Percentiles rank a stretch among this genome's conserved stretches.
Evolutionary conservation across 2,329 filamentous ascomycete genomes (phyloP).

Genomic region (Aspergillus sergii): DNA sequence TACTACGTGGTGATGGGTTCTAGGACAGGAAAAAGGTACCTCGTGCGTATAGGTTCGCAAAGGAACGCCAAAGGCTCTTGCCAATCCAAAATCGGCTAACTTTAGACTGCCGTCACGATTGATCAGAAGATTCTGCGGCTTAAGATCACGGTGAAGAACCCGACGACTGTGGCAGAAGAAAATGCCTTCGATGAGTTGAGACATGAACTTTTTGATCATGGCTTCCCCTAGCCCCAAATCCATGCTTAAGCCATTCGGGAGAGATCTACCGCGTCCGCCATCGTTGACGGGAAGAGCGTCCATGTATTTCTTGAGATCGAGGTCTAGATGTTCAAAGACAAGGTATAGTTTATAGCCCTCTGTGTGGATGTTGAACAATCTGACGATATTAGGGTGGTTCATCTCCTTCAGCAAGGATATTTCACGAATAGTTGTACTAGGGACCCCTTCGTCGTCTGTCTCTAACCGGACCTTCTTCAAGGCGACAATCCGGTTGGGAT

Average conservation of each 20-base stretch:
- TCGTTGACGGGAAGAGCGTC: slow-evolving; percentile 82
- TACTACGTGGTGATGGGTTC: not conserved
- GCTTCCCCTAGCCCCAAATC: slow-evolving; percentile 72
- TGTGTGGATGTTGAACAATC: slow-evolving; percentile 87
- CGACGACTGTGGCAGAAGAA: slow-evolving; percentile 88
- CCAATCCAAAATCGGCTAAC: slow-evolving; percentile 86
- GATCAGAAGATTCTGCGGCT: slow-evolving; percentile 89
- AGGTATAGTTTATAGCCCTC: slow-evolving; percentile 95
- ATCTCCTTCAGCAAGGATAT: slow-evolving; percentile 94
- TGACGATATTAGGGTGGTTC: slow-evolving; percentile 87
- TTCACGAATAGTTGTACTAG: slow-evolving; percentile 89
- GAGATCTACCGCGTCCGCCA: slow-evolving; percentile 79
- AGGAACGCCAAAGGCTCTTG: slow-evolving; percentile 87
- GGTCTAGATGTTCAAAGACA: slow-evolving; percentile 87
- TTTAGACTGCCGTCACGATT: slow-evolving; percentile 86
- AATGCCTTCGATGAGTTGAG: slow-evolving; percentile 80
- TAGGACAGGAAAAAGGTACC: slow-evolving; percentile 40
- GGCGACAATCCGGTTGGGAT: slow-evolving; percentile 82
- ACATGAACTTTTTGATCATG: slow-evolving; percentile 93
- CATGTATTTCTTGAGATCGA: slow-evolving; percentile 96
- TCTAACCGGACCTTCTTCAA: slow-evolving; percentile 95
- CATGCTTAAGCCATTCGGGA: slow-evolving; percentile 74
- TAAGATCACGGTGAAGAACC: slow-evolving; percentile 83
- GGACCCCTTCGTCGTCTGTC: slow-evolving; percentile 93
- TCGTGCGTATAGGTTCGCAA: slow-evolving; percentile 92